Evolutionary conservation across 1,284 basidiomycete species (phyloP).

Genomic region (Clitocybe nebularis): DNA sequence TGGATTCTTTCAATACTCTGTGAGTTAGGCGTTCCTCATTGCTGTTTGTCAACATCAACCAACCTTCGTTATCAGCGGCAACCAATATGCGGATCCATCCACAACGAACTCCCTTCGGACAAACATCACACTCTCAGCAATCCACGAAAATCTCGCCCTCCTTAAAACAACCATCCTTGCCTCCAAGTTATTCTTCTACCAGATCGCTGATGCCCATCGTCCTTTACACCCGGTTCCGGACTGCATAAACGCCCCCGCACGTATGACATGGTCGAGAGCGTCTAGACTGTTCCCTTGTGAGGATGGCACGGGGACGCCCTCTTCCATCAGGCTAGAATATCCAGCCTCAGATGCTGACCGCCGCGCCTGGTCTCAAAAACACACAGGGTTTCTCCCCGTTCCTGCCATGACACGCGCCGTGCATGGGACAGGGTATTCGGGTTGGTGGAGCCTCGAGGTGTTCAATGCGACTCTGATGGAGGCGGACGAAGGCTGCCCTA

Average conservation of each 20-base stretch:
- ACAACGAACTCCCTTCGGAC: slow-evolving; percentile 14
- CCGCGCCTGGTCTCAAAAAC: slow-evolving; percentile 7
- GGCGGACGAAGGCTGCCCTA: slow-evolving; percentile 17
- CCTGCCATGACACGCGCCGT: slow-evolving; percentile 19
- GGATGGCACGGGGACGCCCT: not conserved
- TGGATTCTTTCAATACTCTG: slow-evolving; percentile 24
- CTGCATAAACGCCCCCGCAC: not conserved
- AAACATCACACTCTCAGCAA: slow-evolving; percentile 7
- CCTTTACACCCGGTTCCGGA: slow-evolving; percentile 15
- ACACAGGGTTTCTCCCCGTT: slow-evolving; percentile 22
- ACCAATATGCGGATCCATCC: slow-evolving; percentile 23
- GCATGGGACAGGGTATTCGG: slow-evolving; percentile 18
- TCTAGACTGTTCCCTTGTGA: slow-evolving; percentile 23
- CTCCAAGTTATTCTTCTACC: slow-evolving; percentile 23
- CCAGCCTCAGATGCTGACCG: not conserved
- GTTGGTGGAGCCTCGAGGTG: slow-evolving; percentile 25
- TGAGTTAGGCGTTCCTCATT: slow-evolving; percentile 3
- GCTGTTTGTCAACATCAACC: not conserved
- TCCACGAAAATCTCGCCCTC: slow-evolving; percentile 19
- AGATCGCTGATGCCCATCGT: slow-evolving; percentile 21
- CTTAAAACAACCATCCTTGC: slow-evolving; percentile 19
- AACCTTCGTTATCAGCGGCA: slow-evolving; percentile 12
- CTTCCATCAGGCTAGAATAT: not conserved
- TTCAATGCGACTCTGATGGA: slow-evolving; percentile 21
- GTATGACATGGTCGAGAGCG: slow-evolving; percentile 17